Evolutionary conservation across 768 basidiomycete species (phyloP), one percentile per base, ranked within the genome.

Genomic region (Kwoniella sp.): DNA sequence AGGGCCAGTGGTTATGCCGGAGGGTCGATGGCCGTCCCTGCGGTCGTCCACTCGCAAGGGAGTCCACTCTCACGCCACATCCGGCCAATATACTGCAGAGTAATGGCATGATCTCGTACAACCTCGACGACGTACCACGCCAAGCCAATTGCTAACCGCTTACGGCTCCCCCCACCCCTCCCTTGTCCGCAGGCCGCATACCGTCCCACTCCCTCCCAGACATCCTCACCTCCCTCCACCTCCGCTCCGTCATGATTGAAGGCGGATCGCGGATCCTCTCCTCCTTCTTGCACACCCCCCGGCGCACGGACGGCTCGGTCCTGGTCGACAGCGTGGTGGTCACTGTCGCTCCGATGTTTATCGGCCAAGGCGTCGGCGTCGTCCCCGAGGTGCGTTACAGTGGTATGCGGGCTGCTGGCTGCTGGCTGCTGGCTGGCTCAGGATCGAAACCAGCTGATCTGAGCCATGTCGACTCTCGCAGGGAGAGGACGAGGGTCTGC

Each of bases 201-300:
- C 38, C 62, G 9, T 63, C 70, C 3, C 15, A 31, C 12, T 66
- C 67, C 4, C 70, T 88, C 15, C 80, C 91, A 4, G 62, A 58
- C 11, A 74, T 75, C 6, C 76, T 95, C 22, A 74, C 73, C n/a
- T 71, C 74, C 10, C 75, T 79, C n/a, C 83, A 81, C 3, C 78
- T 93, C 56, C 74, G 75, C 10, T 85, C 84, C 10, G 76, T 96
- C 48, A 99, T 99, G 93, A 87, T 96, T 5, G 95, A 99, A 76
- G 95, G 95, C 46, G 95, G 95, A 14, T 86, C 89, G 8, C 75
- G 76, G 8, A 79, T 99, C 57, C 89, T 99, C 50, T 77, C 79
- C 5, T 83, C 87, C 0, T 88, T 89, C 75, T 74, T 90, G 1
- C 60, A 56, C n/a, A 33, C 57, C 19, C 55, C 57, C 1, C n/a